A percentile compares a stretch with the other conserved stretches of the same genome.
phyloP scores from a whole-genome alignment of 805 yeast species.

The Zygoascus ofunaensis region DNA sequence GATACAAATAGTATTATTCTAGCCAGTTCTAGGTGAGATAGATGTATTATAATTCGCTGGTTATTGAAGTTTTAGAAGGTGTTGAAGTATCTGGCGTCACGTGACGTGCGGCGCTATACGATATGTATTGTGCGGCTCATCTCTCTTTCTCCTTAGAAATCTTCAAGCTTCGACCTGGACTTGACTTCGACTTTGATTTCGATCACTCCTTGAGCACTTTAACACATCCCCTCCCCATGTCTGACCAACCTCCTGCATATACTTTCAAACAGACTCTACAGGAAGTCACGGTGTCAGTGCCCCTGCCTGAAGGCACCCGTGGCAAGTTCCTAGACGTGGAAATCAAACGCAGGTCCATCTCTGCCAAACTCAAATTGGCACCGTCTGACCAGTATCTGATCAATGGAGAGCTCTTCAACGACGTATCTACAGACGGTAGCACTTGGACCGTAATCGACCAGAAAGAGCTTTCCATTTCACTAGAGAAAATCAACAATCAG shows the following conservation, averaged over 20 bases:
- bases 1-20: too few relatives aligned
- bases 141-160: too few relatives aligned
- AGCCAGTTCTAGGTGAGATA: too few relatives aligned
- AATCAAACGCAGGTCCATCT: slow-evolving; percentile 18
- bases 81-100: too few relatives aligned
- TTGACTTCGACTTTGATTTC: too few relatives aligned
- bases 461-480: slow-evolving; percentile 28
- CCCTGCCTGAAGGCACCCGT: slow-evolving; percentile 27
- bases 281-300: slow-evolving; percentile 32
- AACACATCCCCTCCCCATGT: too few relatives aligned
- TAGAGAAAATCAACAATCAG: slow-evolving; percentile 30
- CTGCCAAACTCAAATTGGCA: slow-evolving; percentile 19
- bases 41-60: too few relatives aligned
- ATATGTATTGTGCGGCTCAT: too few relatives aligned
- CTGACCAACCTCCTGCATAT: slow-evolving; percentile 21
- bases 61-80: too few relatives aligned
- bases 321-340: slow-evolving; percentile 30
- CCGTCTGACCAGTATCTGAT: slow-evolving; percentile 17
- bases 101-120: too few relatives aligned
- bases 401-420: slow-evolving; percentile 31
- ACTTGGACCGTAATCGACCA: slow-evolving; percentile 37
- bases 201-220: too few relatives aligned
- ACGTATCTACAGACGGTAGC: slow-evolving; percentile 27
- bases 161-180: too few relatives aligned
- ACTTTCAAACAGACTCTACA: slow-evolving; percentile 35